Conservation (phyloP, 768 basidiomycete species). For the Trametopsis cervina region DNA sequence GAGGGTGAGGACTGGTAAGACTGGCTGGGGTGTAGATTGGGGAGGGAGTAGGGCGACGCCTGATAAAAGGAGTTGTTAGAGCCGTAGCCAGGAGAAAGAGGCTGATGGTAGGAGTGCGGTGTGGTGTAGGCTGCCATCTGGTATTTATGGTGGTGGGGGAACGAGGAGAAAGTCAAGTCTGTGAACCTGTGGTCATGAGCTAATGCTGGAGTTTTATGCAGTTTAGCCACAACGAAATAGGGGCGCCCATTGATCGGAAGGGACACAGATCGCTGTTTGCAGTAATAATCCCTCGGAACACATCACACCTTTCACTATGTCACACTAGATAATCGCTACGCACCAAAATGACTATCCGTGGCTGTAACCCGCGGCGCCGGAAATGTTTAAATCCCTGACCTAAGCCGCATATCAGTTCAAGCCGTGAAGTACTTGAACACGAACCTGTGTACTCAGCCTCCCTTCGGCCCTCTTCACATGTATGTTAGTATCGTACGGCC, state of each 20-base stretch:
- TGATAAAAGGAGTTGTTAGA: constrained; percentile 5
- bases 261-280: too few species aligned
- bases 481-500: not conserved
- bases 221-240: not conserved
- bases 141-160: constrained; percentile 8
- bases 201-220: not conserved
- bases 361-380: too few species aligned
- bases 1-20: not conserved
- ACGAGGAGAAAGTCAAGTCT: not conserved
- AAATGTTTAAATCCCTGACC: too few species aligned
- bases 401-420: too few species aligned
- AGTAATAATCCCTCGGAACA: too few species aligned
- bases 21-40: not conserved
- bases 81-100: not conserved
- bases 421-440: too few species aligned
- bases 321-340: too few species aligned
- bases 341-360: too few species aligned
- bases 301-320: too few species aligned
- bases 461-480: not conserved
- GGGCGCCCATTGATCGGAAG: too few species aligned
- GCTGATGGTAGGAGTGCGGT: constrained; percentile 1
- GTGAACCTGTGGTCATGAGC: not conserved
- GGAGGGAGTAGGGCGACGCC: constrained; percentile 6
- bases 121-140: constrained; percentile 4
- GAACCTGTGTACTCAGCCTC: not conserved